phyloP scores from a whole-genome alignment of 306 rosid species.

The Vigna hirtella region DNA sequence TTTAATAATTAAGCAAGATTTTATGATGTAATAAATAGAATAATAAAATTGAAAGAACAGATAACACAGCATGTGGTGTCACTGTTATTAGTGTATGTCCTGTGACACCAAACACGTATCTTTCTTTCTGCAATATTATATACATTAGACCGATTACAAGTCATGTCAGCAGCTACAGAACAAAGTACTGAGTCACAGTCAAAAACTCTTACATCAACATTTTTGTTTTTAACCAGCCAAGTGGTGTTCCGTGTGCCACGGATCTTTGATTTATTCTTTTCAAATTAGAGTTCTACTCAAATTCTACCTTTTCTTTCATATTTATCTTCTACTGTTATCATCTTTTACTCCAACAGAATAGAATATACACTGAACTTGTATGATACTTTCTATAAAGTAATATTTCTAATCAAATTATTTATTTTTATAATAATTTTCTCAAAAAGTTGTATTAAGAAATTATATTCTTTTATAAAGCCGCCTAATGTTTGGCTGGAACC shows the following conservation, averaged over 20 bases:
- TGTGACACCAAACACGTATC: neutral
- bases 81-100: neutral
- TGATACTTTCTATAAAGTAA: no score
- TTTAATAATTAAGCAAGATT: neutral
- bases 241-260: neutral
- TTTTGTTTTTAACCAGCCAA: neutral
- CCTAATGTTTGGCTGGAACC: no score
- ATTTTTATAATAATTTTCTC: no score
- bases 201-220: neutral
- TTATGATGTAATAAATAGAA: neutral
- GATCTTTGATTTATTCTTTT: neutral
- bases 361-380: no score
- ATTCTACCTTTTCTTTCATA: neutral
- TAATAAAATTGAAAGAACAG: neutral
- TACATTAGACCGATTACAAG: neutral
- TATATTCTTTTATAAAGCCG: no score
- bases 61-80: neutral
- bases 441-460: no score
- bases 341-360: no score
- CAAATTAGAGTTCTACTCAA: neutral
- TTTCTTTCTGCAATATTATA: neutral
- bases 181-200: neutral
- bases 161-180: neutral
- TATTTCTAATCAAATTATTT: no score
- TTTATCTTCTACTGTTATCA: neutral